phyloP scores from a whole-genome alignment of 139 green algal species.

The Tetratostichococcus sp. region DNA sequence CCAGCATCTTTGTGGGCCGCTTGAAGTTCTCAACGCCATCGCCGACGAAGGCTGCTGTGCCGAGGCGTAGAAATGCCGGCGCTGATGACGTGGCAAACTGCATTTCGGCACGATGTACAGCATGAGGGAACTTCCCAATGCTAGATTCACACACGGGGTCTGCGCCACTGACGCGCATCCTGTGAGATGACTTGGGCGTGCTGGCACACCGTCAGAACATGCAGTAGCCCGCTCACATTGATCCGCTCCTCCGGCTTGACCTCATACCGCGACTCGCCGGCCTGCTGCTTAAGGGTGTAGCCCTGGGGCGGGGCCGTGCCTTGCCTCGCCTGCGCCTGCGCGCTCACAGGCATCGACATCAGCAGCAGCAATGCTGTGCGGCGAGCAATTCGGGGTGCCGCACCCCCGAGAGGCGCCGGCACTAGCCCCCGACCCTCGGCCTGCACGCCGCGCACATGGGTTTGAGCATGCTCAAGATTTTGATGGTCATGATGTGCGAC shows the following conservation, averaged over 20 bases:
- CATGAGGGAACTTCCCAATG: too few species aligned
- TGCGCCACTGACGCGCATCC: not conserved
- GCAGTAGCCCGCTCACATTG: not conserved
- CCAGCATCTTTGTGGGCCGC: constrained; percentile 38
- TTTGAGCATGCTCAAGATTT: too few species aligned
- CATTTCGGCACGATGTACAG: not conserved
- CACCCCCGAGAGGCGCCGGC: too few species aligned
- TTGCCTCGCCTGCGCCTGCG: too few species aligned
- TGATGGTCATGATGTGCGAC: too few species aligned
- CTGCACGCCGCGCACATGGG: too few species aligned
- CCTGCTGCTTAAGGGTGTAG: constrained; percentile 12
- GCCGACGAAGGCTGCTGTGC: constrained; percentile 50
- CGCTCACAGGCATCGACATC: too few species aligned
- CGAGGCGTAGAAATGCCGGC: constrained; percentile 32
- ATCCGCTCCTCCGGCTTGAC: constrained; percentile 5
- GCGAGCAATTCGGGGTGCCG: too few species aligned
- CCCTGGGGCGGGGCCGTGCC: not conserved
- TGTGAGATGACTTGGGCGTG: too few species aligned
- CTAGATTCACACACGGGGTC: not conserved
- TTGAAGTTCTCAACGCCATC: constrained; percentile 49
- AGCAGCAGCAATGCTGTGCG: too few species aligned
- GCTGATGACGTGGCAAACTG: constrained; percentile 22
- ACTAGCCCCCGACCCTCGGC: too few species aligned
- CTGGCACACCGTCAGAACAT: not conserved
- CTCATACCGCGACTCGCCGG: constrained; percentile 4